These are phyloP conservation scores for Talaromyces thailandensis DNA, from an alignment of 495 filamentous ascomycete species.

Conservation along the genomic window DNA sequence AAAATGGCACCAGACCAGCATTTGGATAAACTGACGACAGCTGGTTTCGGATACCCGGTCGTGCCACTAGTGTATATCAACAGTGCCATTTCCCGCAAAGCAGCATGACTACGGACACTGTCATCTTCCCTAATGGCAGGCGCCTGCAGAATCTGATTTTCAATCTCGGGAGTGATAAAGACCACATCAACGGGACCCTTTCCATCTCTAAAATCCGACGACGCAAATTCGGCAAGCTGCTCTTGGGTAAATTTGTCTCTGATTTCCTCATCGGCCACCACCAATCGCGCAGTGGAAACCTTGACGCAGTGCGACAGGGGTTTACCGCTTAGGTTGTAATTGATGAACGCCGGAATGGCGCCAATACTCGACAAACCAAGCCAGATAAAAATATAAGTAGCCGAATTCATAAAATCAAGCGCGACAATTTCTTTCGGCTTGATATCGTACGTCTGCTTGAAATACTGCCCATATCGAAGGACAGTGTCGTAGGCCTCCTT, in stretches of 20 bases:
- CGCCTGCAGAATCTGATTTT: constrained; percentile 47
- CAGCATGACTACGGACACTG: constrained; percentile 40
- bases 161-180: constrained; percentile 53
- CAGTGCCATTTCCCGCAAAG: constrained; percentile 51
- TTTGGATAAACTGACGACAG: constrained; percentile 76
- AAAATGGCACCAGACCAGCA: constrained; percentile 43
- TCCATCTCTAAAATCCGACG: constrained; percentile 34
- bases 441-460: constrained; percentile 61
- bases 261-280: constrained; percentile 70
- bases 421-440: constrained; percentile 76
- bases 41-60: constrained; percentile 86
- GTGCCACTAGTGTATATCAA: constrained; percentile 87
- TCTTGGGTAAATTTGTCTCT: constrained; percentile 38
- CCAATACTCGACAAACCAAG: constrained; percentile 85
- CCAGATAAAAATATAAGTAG: constrained; percentile 73
- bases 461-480: constrained; percentile 74
- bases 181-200: constrained; percentile 49
- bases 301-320: constrained; percentile 73
- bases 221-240: constrained; percentile 32
- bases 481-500: constrained; percentile 67
- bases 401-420: constrained; percentile 80
- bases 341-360: constrained; percentile 85
- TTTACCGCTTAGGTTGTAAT: constrained; percentile 77
- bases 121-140: constrained; percentile 57
- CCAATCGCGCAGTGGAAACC: constrained; percentile 56